phyloP scores from a whole-genome alignment of 225 moss, liverwort and hornwort genomes.

The Antitrichia curtipendula region DNA sequence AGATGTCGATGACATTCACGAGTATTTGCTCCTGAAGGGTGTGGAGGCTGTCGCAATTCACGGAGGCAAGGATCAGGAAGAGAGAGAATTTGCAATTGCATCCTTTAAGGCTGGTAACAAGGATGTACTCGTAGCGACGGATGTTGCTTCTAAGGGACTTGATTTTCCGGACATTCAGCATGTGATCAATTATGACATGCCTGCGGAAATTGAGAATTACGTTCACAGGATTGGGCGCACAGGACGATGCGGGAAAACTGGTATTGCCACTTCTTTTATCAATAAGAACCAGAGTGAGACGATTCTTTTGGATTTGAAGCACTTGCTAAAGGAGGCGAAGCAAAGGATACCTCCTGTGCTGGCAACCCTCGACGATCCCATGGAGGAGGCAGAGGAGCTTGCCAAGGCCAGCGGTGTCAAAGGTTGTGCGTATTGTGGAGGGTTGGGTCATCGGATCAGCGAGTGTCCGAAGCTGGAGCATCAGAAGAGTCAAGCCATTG shows the following conservation, averaged over 20 bases:
- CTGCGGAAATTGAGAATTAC: constrained; percentile 40
- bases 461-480: constrained; percentile 50
- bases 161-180: constrained; percentile 42
- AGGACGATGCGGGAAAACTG: constrained; percentile 37
- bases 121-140: constrained; percentile 42
- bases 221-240: constrained; percentile 46
- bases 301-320: constrained; percentile 39
- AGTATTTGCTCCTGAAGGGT: constrained; percentile 39
- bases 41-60: constrained; percentile 44
- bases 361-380: constrained; percentile 33
- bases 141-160: constrained; percentile 35
- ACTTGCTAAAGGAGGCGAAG: constrained; percentile 40
- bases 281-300: constrained; percentile 46
- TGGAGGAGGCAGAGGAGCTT: constrained; percentile 45
- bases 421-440: constrained; percentile 45
- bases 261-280: constrained; percentile 41
- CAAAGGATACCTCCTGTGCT: constrained; percentile 38
- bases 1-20: constrained; percentile 41
- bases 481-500: constrained; percentile 50
- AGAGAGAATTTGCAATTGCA: constrained; percentile 35
- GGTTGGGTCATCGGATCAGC: constrained; percentile 36
- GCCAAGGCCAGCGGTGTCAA: constrained; percentile 39
- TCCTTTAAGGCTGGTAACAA: constrained; percentile 38
- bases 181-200: constrained; percentile 47
- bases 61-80: constrained; percentile 51